phyloP scores from a whole-genome alignment of 2,329 filamentous ascomycete species.

The Akanthomyces uredinophilus region DNA sequence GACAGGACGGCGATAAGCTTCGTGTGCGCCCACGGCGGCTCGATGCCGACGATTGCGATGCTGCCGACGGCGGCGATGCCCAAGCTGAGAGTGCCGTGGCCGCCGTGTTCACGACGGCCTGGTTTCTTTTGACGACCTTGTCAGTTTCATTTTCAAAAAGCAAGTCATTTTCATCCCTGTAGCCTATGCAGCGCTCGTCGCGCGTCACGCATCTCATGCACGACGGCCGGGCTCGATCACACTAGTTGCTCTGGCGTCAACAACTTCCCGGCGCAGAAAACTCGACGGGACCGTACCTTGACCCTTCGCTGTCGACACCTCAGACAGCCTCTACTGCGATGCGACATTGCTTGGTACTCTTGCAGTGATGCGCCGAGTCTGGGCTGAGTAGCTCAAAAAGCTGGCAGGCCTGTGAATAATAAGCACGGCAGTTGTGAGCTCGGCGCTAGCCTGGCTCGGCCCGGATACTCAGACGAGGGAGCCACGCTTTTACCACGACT shows the following conservation, averaged over 20 bases:
- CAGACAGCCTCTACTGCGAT: conserved; percentile 29
- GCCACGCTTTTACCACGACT: too few species aligned
- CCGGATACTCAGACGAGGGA: too few species aligned
- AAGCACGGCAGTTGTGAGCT: not conserved
- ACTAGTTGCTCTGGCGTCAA: conserved; percentile 16
- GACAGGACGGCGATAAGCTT: not conserved
- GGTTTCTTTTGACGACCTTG: conserved; percentile 23
- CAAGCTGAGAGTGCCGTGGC: conserved; percentile 23
- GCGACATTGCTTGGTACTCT: conserved; percentile 18
- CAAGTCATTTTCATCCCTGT: conserved; percentile 32
- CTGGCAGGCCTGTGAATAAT: not conserved
- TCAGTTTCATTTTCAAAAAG: conserved; percentile 33
- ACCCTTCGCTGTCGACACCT: conserved; percentile 28
- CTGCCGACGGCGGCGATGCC: not conserved
- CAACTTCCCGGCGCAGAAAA: not conserved
- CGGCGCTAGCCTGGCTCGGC: not conserved
- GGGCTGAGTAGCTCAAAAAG: not conserved
- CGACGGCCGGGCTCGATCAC: conserved; percentile 30
- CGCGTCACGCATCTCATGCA: conserved; percentile 34
- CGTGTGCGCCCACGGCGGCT: not conserved
- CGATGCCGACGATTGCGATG: not conserved
- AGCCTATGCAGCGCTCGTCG: conserved; percentile 33
- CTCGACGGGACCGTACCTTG: conserved; percentile 17
- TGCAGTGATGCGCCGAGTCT: not conserved
- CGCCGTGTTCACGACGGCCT: conserved; percentile 5